These are phyloP conservation scores for Rhazya stricta DNA, from an alignment of 257 asterid species.

Conservation along the genomic window DNA sequence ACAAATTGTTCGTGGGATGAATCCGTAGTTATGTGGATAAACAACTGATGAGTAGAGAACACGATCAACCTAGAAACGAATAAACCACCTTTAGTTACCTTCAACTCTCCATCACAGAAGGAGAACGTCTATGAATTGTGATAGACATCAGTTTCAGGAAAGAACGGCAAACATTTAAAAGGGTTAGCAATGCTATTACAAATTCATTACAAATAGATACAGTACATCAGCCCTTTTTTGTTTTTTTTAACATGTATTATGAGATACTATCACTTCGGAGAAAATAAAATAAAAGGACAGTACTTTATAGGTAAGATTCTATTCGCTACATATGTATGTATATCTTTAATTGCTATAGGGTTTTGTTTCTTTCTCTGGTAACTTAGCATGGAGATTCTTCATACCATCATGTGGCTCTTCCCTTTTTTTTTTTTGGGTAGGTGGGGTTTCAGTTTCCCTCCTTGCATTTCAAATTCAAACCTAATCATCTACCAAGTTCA, in stretches of 20 bases:
- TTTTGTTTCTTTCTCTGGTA: too few species aligned
- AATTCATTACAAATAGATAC: neutral
- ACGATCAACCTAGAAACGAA: conserved; percentile 60
- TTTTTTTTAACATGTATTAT: neutral
- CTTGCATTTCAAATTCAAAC: too few species aligned
- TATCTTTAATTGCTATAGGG: too few species aligned
- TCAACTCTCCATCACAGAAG: conserved; percentile 7
- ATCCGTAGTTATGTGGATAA: conserved; percentile 93
- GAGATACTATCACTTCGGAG: neutral
- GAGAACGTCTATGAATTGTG: neutral
- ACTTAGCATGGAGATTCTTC: too few species aligned
- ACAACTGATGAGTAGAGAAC: conserved; percentile 91
- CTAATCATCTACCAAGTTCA: too few species aligned
- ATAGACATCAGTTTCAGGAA: neutral
- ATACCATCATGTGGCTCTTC: too few species aligned
- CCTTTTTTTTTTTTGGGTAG: too few species aligned
- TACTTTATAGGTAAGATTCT: too few species aligned
- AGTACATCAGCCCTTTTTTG: neutral
- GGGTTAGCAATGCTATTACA: neutral
- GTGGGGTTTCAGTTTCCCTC: too few species aligned
- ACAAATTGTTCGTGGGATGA: conserved; percentile 82
- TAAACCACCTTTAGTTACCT: conserved; percentile 8
- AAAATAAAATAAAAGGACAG: too few species aligned
- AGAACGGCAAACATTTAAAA: neutral
- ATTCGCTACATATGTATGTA: too few species aligned